phyloP scores from a whole-genome alignment of 768 basidiomycete genomes.

The Dentipellis sp. region DNA sequence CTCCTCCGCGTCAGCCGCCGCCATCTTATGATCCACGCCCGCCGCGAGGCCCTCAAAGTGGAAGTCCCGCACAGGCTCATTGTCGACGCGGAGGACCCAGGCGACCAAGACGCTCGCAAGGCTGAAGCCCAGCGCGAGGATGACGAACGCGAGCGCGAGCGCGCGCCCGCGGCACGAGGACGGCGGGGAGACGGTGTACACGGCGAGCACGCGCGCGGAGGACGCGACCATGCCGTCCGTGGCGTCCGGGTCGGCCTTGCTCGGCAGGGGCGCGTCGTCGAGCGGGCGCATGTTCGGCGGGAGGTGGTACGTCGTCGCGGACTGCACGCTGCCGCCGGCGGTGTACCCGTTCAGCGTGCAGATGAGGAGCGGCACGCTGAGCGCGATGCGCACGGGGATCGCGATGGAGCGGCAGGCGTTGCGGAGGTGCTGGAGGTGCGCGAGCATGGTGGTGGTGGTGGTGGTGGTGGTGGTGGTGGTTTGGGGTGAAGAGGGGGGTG shows the following conservation, averaged over 20 bases:
- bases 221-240: background rate
- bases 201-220: background rate
- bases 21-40: background rate
- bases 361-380: constrained; percentile 12
- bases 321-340: background rate
- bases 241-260: background rate
- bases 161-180: constrained; percentile 4
- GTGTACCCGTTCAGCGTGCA: constrained; percentile 10
- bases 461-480: background rate
- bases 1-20: background rate
- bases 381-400: constrained; percentile 11
- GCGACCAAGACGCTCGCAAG: constrained; percentile 3
- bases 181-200: background rate
- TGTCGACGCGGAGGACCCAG: constrained; percentile 2
- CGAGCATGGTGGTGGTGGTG: too few species aligned
- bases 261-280: background rate
- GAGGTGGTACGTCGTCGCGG: background rate
- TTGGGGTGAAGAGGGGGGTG: background rate
- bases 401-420: constrained; percentile 9
- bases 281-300: background rate
- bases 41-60: constrained; percentile 8
- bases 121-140: constrained; percentile 4
- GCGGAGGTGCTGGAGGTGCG: constrained; percentile 4
- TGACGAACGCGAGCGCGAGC: constrained; percentile 7
- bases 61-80: background rate